Percentiles rank a stretch among this genome's conserved stretches.
Evolutionary conservation across 2,329 filamentous ascomycete species (phyloP).

Genomic region (Aspergillus puulaauensis): DNA sequence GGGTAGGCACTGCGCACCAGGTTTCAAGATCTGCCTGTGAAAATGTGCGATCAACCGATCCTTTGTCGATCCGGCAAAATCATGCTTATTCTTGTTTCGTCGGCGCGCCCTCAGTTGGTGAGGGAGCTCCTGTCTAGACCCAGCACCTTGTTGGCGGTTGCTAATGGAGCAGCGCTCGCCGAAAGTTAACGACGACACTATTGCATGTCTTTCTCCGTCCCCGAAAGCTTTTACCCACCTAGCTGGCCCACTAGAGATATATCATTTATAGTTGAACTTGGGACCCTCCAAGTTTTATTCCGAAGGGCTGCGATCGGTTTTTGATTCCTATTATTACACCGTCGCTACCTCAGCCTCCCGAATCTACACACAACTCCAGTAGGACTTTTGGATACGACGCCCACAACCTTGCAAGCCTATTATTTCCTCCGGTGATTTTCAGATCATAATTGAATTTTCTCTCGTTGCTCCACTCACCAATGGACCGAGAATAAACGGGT

Average conservation of each 20-base stretch:
- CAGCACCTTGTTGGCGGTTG: not conserved
- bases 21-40: slow-evolving; percentile 9
- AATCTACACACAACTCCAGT: not conserved
- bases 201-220: slow-evolving; percentile 10
- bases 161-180: not conserved
- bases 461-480: slow-evolving; percentile 17
- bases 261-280: slow-evolving; percentile 11
- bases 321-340: not conserved
- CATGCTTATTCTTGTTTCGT: slow-evolving; percentile 5
- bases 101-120: not conserved
- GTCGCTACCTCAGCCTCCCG: not conserved
- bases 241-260: slow-evolving; percentile 15
- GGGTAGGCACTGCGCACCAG: slow-evolving; percentile 4
- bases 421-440: slow-evolving; percentile 8
- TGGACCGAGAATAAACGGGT: slow-evolving; percentile 20
- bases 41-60: slow-evolving; percentile 6
- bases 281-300: slow-evolving; percentile 1
- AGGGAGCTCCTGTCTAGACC: not conserved
- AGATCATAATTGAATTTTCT: slow-evolving; percentile 8
- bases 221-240: slow-evolving; percentile 14
- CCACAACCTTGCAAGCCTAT: slow-evolving; percentile 2
- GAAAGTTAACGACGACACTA: slow-evolving; percentile 6
- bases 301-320: not conserved
- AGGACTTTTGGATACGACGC: not conserved
- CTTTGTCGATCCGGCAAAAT: slow-evolving; percentile 6